Base-by-base conservation (phyloP, 768 basidiomycete species). In the Tricholoma flavovirens region DNA sequence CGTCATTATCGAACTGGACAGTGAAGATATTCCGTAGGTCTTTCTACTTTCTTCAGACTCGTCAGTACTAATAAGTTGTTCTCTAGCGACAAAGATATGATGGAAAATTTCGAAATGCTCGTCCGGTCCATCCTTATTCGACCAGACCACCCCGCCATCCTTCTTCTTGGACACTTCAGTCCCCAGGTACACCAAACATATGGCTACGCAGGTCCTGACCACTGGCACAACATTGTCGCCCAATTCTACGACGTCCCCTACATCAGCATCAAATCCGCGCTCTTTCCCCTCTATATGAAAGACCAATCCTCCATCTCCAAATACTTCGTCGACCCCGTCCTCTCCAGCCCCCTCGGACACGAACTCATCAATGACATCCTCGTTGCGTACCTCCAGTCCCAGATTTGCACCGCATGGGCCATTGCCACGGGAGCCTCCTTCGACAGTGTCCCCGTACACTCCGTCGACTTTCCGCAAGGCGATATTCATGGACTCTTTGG, bases 221-320 rank as follows among this genome's bases (percentile, higher is more conserved):
- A 92, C 63, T 85, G 84, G 78, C 96, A 99, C 69, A 86, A 80
- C 60, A 73, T 88, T 55, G 94, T 98, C 1, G 91, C 97, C 1
- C 93, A 95, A 67, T 98, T 93, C 75, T 99, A 99, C 75, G 97
- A 99, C 67, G 83, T 98, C 24, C 95, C 96, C 0, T 92, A 98
- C 68, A 76, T 99, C 64, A 90, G 87, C 70, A 81, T 84, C 58
- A 96, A 96, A 70, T 82, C 93, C 11, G 73, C 88, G 29, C 69
- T 96, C 2, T 96, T 92, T 71, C 82, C 88, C 4, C 77, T 84
- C 55, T 98, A 94, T 73, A 86, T 98, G 71, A 69, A 75, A 29
- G 79, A 87, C 62, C 88, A 93, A 1, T 68, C 77, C 29, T 78
- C 84, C 15, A 78, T 80, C 49, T 72, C 80, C 29, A 77, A 82